These are phyloP conservation scores for Perkinsus chesapeaki DNA, from an alignment of 169 alveolate genomes.

Conservation along the genomic window DNA sequence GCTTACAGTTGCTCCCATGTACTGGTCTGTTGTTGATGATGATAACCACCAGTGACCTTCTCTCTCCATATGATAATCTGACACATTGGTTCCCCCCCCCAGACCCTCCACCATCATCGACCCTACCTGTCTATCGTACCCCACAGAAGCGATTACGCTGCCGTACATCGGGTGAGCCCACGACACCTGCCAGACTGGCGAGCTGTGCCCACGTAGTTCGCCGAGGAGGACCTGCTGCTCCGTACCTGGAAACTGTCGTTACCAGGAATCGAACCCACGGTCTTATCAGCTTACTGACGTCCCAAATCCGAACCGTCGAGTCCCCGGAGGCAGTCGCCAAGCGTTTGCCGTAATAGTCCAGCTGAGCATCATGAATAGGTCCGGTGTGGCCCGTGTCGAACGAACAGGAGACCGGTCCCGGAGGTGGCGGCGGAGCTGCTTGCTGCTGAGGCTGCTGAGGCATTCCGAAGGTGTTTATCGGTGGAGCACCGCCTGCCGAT, in stretches of 20 bases:
- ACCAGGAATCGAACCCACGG: background rate
- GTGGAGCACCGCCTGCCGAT: background rate
- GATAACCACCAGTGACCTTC: slow-evolving; percentile 26
- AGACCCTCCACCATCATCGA: background rate
- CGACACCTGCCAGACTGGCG: slow-evolving; percentile 75
- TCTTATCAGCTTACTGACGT: slow-evolving; percentile 16
- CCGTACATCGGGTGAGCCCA: slow-evolving; percentile 88
- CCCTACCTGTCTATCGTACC: slow-evolving; percentile 65
- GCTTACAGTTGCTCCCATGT: background rate
- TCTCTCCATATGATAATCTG: slow-evolving; percentile 60
- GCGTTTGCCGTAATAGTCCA: slow-evolving; percentile 73
- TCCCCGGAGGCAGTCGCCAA: slow-evolving; percentile 77
- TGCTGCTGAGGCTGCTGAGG: background rate
- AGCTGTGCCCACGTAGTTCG: slow-evolving; percentile 57
- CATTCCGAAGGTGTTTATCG: background rate
- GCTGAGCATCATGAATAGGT: slow-evolving; percentile 59
- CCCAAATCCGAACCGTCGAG: slow-evolving; percentile 58
- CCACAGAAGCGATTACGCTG: slow-evolving; percentile 67
- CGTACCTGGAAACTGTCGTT: slow-evolving; percentile 22
- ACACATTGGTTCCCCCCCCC: background rate
- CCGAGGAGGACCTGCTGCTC: slow-evolving; percentile 35
- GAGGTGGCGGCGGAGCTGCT: slow-evolving; percentile 9
- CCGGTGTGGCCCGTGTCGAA: slow-evolving; percentile 62
- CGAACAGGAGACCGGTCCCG: slow-evolving; percentile 1
- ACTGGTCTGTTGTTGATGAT: background rate